Evolutionary conservation across 345 rosid species (phyloP).

Genomic region (Lumnitzera littorea): DNA sequence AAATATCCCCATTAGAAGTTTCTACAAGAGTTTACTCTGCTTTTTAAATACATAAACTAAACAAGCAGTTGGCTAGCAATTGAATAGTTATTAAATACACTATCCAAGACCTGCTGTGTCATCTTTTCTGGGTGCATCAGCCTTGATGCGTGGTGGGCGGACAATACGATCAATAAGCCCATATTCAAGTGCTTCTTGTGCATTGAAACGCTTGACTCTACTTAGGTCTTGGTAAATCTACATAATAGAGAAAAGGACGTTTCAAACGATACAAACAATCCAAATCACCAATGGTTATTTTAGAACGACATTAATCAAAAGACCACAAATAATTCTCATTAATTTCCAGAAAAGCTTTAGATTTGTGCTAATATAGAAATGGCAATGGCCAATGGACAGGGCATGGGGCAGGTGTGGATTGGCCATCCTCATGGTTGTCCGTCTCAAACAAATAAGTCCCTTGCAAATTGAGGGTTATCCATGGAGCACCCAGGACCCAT

Average conservation of each 20-base stretch:
- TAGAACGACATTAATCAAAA: background rate
- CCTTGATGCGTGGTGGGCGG: constrained; percentile 59
- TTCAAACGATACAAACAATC: background rate
- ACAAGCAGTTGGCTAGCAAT: too few relatives aligned
- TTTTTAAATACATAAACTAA: too few relatives aligned
- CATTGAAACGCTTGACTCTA: constrained; percentile 55
- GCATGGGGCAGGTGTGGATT: too few relatives aligned
- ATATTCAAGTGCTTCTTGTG: constrained; percentile 73
- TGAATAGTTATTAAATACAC: background rate
- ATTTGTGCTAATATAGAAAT: background rate
- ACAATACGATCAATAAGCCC: constrained; percentile 68
- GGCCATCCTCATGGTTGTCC: too few relatives aligned
- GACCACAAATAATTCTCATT: too few relatives aligned
- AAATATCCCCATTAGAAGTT: too few relatives aligned
- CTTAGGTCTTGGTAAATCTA: constrained; percentile 63
- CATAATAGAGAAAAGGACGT: constrained; percentile 2
- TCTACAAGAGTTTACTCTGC: too few relatives aligned
- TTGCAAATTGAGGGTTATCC: too few relatives aligned
- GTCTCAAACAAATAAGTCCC: too few relatives aligned
- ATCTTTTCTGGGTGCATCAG: constrained; percentile 41
- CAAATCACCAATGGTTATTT: background rate
- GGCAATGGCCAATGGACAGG: background rate
- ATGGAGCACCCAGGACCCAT: too few relatives aligned
- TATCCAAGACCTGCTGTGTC: constrained; percentile 52
- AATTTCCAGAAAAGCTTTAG: too few relatives aligned